These are phyloP conservation scores for Solanum sejunctum DNA, from an alignment of 257 asterid species.

Conservation along the genomic window DNA sequence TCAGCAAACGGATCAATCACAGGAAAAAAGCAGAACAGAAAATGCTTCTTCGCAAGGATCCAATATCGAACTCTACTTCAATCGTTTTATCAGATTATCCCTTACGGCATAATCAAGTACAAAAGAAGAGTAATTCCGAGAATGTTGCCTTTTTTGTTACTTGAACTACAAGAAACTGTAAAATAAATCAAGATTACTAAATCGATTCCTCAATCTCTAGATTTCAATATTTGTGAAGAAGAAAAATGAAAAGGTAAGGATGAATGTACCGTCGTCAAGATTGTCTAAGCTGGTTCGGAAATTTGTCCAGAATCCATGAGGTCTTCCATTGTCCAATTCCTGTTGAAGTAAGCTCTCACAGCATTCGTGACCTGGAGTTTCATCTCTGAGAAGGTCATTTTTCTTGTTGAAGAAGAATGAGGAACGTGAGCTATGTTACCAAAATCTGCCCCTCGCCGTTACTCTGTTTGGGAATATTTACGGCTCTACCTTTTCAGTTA, in stretches of 20 bases:
- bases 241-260: neutral
- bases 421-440: neutral
- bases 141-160: too few relatives aligned
- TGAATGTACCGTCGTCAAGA: neutral
- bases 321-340: neutral
- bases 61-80: neutral
- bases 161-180: too few relatives aligned
- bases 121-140: neutral
- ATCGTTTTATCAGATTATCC: neutral
- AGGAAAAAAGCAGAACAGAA: neutral
- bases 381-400: neutral
- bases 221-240: neutral
- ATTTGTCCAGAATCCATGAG: neutral
- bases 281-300: neutral
- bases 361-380: neutral
- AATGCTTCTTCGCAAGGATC: neutral
- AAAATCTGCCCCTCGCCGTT: neutral
- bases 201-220: neutral
- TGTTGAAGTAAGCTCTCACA: neutral
- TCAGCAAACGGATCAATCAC: neutral
- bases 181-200: too few relatives aligned
- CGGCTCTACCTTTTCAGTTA: neutral
- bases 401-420: neutral
- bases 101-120: neutral
- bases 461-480: neutral